Evolutionary conservation across 78 protist species (phyloP).

Genomic region (Dictyostelium firmibasis): DNA sequence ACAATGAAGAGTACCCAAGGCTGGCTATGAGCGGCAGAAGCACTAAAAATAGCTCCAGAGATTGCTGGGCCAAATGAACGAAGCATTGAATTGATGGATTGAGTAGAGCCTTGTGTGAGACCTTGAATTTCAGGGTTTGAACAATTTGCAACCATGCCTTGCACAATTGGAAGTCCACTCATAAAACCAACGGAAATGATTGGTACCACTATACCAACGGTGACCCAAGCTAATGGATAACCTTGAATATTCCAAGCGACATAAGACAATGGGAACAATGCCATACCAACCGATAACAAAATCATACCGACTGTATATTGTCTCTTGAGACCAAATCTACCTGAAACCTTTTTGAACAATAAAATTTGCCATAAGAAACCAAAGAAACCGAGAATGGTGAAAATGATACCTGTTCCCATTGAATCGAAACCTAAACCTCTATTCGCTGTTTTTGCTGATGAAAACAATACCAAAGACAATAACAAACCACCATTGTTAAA

Average conservation of each 20-base stretch:
- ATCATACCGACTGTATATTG: conserved; percentile 53
- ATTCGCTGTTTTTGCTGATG: neutral
- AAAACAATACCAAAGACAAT: conserved; percentile 8
- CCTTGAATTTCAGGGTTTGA: conserved; percentile 59
- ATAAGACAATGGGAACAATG: conserved; percentile 56
- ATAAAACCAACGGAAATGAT: conserved; percentile 55
- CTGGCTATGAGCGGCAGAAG: neutral
- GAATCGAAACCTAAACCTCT: conserved; percentile 53
- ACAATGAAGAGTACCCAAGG: conserved; percentile 22
- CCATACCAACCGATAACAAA: conserved; percentile 41
- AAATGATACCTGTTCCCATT: conserved; percentile 24
- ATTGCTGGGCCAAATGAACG: conserved; percentile 67
- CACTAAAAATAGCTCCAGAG: conserved; percentile 45
- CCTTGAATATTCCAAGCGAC: conserved; percentile 36
- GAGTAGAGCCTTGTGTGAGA: conserved; percentile 49
- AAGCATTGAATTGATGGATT: conserved; percentile 47
- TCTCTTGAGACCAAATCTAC: conserved; percentile 23
- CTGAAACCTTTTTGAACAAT: conserved; percentile 42
- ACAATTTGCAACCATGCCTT: conserved; percentile 52
- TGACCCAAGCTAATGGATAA: conserved; percentile 43
- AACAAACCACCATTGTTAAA: conserved; percentile 64
- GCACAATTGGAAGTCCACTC: conserved; percentile 44
- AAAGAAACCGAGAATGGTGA: conserved; percentile 32
- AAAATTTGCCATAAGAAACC: conserved; percentile 63
- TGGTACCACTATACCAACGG: conserved; percentile 4